A percentile compares a stretch with the other conserved stretches of the same genome.
phyloP scores from a whole-genome alignment of 345 rosid species.

The Eucalyptus microcorys region DNA sequence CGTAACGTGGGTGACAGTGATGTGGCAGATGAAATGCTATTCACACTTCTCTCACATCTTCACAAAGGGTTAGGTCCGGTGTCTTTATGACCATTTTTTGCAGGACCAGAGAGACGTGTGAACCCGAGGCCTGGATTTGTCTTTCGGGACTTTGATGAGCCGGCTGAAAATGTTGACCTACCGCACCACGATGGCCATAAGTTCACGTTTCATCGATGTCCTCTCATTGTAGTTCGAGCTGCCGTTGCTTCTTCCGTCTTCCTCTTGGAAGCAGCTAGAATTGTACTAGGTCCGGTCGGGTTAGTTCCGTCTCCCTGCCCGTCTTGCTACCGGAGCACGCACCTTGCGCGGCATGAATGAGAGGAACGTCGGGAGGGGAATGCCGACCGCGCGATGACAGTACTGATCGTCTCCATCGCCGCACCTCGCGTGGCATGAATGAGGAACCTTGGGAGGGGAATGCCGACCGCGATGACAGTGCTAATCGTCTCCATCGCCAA shows the following conservation, averaged over 20 bases:
- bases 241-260: neutral
- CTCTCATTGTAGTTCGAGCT: neutral
- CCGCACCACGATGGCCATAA: neutral
- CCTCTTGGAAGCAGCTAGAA: neutral
- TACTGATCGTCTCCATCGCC: neutral
- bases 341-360: neutral
- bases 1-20: neutral
- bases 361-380: neutral
- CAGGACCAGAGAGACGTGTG: neutral
- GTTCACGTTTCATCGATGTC: neutral
- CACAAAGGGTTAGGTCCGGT: neutral
- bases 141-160: neutral
- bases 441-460: neutral
- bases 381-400: neutral
- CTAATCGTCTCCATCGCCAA: neutral
- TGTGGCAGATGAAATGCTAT: neutral
- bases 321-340: neutral
- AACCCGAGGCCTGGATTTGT: neutral
- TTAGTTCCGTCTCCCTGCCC: neutral
- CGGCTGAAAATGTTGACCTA: neutral
- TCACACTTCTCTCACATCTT: neutral
- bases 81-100: neutral
- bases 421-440: neutral
- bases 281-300: neutral
- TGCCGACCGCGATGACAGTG: neutral